Evolutionary conservation across 1,139 yeast genomes (phyloP).

Genomic region (Candida glucosophila): DNA sequence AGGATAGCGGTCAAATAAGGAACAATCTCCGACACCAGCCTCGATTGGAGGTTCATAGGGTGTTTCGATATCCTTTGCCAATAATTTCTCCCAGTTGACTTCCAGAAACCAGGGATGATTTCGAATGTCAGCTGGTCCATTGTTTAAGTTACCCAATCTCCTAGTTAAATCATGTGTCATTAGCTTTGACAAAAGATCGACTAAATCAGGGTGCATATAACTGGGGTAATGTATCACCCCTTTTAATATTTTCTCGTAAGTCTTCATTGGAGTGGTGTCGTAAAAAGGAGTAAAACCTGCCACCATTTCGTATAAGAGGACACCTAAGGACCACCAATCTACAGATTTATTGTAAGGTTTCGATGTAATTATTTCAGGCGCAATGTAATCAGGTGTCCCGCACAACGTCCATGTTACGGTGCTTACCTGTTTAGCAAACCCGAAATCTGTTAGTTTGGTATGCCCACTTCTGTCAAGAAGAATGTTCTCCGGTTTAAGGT

Average conservation of each 20-base stretch:
- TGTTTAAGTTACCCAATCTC: constrained; percentile 48
- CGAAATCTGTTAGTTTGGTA: constrained; percentile 53
- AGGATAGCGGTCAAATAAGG: constrained; percentile 53
- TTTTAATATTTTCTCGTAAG: constrained; percentile 49
- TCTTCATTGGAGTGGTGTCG: constrained; percentile 57
- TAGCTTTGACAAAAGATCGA: constrained; percentile 40
- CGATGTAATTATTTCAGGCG: constrained; percentile 55
- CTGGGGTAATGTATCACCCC: constrained; percentile 46
- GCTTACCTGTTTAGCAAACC: constrained; percentile 53
- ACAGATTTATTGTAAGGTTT: constrained; percentile 56
- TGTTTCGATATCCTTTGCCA: constrained; percentile 51
- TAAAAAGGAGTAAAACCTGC: constrained; percentile 58
- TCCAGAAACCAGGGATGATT: constrained; percentile 53
- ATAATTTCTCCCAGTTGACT: constrained; percentile 52
- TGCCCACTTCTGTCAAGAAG: constrained; percentile 51
- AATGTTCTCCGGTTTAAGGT: constrained; percentile 54
- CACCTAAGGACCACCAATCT: constrained; percentile 61
- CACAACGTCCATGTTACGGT: constrained; percentile 55
- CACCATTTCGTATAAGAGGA: constrained; percentile 51
- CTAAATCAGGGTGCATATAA: constrained; percentile 42
- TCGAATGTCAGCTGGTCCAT: constrained; percentile 51
- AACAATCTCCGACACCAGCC: constrained; percentile 54
- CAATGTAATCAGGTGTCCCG: constrained; percentile 59
- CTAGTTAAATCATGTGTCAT: constrained; percentile 49
- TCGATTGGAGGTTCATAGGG: constrained; percentile 60